phyloP scores from a whole-genome alignment of 768 basidiomycete species.

The Naematelia encephala region DNA sequence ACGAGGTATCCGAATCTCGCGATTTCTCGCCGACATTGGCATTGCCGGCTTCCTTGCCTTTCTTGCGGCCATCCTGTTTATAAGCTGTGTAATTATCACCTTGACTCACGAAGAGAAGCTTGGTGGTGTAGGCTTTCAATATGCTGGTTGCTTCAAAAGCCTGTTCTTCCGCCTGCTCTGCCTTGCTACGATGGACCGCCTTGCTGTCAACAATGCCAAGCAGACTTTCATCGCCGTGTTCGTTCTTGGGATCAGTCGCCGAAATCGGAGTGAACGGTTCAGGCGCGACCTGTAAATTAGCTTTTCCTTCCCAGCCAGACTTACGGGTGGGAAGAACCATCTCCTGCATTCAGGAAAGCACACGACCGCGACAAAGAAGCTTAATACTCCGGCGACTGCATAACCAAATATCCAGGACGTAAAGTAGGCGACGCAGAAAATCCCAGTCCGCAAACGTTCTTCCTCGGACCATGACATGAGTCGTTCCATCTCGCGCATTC shows the following conservation, averaged over 20 bases:
- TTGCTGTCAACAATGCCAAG: constrained; percentile 47
- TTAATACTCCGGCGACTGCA: constrained; percentile 45
- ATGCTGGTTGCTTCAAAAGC: constrained; percentile 51
- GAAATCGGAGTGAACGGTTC: constrained; percentile 49
- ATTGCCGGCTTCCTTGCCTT: constrained; percentile 47
- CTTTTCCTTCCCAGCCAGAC: constrained; percentile 4
- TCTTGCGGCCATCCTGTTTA: constrained; percentile 42
- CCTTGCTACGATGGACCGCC: constrained; percentile 49
- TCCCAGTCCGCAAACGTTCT: constrained; percentile 44
- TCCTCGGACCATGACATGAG: constrained; percentile 50
- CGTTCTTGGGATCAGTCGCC: constrained; percentile 52
- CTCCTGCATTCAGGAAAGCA: constrained; percentile 47
- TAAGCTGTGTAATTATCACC: constrained; percentile 3
- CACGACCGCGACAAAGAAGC: constrained; percentile 46
- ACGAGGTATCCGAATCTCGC: constrained; percentile 13
- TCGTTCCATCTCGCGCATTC: constrained; percentile 44
- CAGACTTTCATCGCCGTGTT: constrained; percentile 50
- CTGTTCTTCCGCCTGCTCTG: constrained; percentile 53
- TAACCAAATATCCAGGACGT: constrained; percentile 50
- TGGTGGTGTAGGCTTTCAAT: constrained; percentile 34
- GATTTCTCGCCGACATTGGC: constrained; percentile 46
- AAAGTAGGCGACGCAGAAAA: constrained; percentile 50
- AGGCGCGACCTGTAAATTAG: constrained; percentile 27
- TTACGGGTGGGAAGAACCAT: constrained; percentile 50
- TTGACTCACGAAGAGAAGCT: constrained; percentile 36